Evolutionary conservation across 441 rosid genomes (phyloP).

Genomic region (Erodium trifolium): DNA sequence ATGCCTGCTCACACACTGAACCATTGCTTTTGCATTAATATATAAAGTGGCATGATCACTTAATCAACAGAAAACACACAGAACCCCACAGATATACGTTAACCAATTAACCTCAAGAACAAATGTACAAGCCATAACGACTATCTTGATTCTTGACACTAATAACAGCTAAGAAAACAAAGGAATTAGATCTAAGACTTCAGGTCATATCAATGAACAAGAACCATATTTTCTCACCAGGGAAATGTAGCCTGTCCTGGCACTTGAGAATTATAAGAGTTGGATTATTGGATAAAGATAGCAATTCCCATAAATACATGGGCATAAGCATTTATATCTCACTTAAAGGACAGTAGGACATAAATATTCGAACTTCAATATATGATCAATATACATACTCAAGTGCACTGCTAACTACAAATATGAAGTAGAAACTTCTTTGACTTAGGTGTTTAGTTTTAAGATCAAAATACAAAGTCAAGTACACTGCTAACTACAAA

Average conservation of each 20-base stretch:
- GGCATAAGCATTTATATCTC: background rate
- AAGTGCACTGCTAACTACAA: no score
- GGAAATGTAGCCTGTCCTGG: background rate
- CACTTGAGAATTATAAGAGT: background rate
- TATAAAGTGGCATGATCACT: background rate
- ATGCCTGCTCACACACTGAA: slow-evolving; percentile 97
- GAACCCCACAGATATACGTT: slow-evolving; percentile 8
- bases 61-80: background rate
- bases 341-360: no score
- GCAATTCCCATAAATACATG: background rate
- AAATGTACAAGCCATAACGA: slow-evolving; percentile 4
- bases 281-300: background rate
- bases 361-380: no score
- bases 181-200: background rate
- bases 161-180: background rate
- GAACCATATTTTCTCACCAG: background rate
- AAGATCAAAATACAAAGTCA: no score
- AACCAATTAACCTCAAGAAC: slow-evolving; percentile 10
- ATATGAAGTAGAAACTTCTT: no score
- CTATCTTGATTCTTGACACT: background rate
- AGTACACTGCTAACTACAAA: no score
- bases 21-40: slow-evolving; percentile 3
- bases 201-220: background rate
- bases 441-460: no score
- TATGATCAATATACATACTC: no score